Conservation (phyloP, 768 basidiomycete genomes). For the Rhizopogon salebrosus region DNA sequence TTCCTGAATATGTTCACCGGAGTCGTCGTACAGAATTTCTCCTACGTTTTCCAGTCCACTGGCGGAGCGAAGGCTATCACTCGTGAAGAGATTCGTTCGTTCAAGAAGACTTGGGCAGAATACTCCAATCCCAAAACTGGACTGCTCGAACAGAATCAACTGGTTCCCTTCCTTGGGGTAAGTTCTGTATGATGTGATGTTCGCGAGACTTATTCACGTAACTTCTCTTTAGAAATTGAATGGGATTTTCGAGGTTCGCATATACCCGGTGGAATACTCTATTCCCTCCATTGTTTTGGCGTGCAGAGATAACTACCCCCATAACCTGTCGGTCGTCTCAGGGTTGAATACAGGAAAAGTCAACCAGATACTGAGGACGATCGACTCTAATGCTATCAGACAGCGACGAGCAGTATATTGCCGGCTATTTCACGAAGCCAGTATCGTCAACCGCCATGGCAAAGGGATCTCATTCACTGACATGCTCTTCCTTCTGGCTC, state of each 20-base stretch:
- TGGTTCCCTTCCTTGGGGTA: conserved; percentile 81
- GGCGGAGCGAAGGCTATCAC: conserved; percentile 79
- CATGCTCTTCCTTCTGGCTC: conserved; percentile 83
- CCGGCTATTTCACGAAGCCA: conserved; percentile 83
- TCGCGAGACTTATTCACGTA: conserved; percentile 3
- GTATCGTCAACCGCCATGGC: conserved; percentile 61
- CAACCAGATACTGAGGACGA: conserved; percentile 47
- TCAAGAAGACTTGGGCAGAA: conserved; percentile 92
- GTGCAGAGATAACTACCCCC: conserved; percentile 33
- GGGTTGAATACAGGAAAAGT: conserved; percentile 65
- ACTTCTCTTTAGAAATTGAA: conserved; percentile 59
- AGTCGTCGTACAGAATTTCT: conserved; percentile 94
- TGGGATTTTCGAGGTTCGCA: conserved; percentile 83
- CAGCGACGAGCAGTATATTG: conserved; percentile 67
- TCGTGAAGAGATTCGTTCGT: conserved; percentile 87
- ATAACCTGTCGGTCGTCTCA: conserved; percentile 31
- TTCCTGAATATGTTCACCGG: conserved; percentile 96
- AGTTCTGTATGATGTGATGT: conserved; percentile 22
- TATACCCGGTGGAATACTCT: conserved; percentile 71
- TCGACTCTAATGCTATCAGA: conserved; percentile 62
- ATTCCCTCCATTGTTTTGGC: conserved; percentile 53
- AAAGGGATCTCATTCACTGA: conserved; percentile 87
- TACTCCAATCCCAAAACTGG: conserved; percentile 78
- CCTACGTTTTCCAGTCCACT: conserved; percentile 88
- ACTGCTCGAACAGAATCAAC: conserved; percentile 61